Evolutionary conservation across 352 stramenopile species (phyloP), one percentile per base, ranked within the genome.

Genomic region (Plasmopara halstedii): DNA sequence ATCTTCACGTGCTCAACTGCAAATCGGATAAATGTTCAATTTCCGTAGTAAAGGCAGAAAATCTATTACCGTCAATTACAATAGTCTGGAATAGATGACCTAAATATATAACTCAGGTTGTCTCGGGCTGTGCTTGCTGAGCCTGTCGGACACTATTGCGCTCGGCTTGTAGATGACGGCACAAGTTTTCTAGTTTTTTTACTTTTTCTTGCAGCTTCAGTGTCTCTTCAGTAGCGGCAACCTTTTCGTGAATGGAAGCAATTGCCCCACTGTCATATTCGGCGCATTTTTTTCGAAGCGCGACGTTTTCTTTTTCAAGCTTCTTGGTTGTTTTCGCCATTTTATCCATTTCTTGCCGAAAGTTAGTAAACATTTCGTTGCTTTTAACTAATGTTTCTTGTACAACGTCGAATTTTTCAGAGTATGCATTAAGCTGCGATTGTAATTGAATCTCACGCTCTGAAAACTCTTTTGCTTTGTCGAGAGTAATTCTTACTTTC

Each of bases 321-420:
- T 84, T 83, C 51, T 90, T 90, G n/a, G 74, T 88, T 14, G 82
- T 70, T 59, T 94, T 94, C 25, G 67, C 62, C 79, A 94, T 88
- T 58, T 91, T 91, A 51, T 89, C 77, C 62, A 94, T 91, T 42
- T 94, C 82, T n/a, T 80, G 58, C 18, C 82, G 79, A 52, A 91
- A 85, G 3, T 71, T 86, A 5, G 64, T 64, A 42, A 94, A 94
- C 77, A 94, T 86, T 25, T 84, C 62, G 45, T 94, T 90, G 60
- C 79, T 94, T 49, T 91, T 89, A 14, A 66, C 72, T 8, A 94
- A 67, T 7, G 79, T 94, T 34, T 94, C 77, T 53, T 94, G 79
- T 6, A 91, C 79, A 7, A 83, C 62, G 26, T 88, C 77, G 42
- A 91, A 91, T 58, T 91, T 91, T 29, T 90, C 77, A 19, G 75